phyloP scores from a whole-genome alignment of 176 grass and related monocot species.

The Oryza longistaminata region DNA sequence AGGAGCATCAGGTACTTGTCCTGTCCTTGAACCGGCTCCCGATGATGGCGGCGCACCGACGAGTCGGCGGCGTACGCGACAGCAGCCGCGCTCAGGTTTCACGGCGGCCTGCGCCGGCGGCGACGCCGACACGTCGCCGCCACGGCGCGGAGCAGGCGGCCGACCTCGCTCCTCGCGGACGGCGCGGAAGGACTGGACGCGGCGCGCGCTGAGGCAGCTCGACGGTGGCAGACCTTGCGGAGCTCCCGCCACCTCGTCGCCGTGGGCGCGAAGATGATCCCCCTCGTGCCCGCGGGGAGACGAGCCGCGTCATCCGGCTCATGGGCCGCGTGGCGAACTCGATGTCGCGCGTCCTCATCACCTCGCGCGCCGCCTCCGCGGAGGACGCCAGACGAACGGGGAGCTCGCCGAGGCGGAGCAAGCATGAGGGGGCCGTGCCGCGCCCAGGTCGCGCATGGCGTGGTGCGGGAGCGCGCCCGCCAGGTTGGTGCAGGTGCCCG shows the following conservation, averaged over 20 bases:
- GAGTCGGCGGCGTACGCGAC: slow-evolving; percentile 24
- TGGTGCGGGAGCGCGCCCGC: slow-evolving; percentile 33
- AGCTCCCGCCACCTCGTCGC: slow-evolving; percentile 14
- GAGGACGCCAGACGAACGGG: slow-evolving; percentile 50
- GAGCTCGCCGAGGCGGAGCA: slow-evolving; percentile 46
- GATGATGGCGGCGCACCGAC: background rate
- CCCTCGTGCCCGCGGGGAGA: background rate
- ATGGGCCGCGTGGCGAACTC: slow-evolving; percentile 2
- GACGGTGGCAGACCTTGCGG: slow-evolving; percentile 32
- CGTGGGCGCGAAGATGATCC: slow-evolving; percentile 36
- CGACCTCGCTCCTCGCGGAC: slow-evolving; percentile 16
- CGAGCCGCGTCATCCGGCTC: background rate
- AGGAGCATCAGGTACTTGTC: background rate
- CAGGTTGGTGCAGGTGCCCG: slow-evolving; percentile 51
- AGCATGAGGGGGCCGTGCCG: slow-evolving; percentile 33
- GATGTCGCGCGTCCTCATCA: slow-evolving; percentile 25
- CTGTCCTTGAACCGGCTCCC: slow-evolving; percentile 20
- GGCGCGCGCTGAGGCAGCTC: slow-evolving; percentile 22
- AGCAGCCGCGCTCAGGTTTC: slow-evolving; percentile 25
- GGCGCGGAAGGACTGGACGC: slow-evolving; percentile 4
- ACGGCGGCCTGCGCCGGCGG: background rate
- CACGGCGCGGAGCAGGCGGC: slow-evolving; percentile 3
- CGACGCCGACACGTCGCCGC: background rate
- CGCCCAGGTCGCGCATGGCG: slow-evolving; percentile 37
- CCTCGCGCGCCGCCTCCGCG: slow-evolving; percentile 33